These are phyloP conservation scores for Rhizopus delemar DNA, from an alignment of 371 early-diverging fungal species.

Conservation along the genomic window DNA sequence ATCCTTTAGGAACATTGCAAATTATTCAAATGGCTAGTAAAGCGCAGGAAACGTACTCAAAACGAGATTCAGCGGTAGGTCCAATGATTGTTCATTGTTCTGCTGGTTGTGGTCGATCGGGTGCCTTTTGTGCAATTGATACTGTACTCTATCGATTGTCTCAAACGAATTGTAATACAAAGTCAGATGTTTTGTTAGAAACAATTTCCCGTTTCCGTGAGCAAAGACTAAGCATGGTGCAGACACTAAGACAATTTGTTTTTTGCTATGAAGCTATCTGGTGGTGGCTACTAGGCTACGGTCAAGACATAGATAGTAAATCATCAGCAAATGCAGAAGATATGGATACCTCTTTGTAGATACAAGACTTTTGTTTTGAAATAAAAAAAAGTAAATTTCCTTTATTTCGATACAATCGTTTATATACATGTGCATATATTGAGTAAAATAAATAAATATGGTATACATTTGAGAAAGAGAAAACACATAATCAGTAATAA, in stretches of 20 bases:
- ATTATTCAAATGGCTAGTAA: slow-evolving; percentile 64
- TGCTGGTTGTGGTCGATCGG: slow-evolving; percentile 98
- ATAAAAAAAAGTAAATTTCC: not conserved
- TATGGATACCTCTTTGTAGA: slow-evolving; percentile 24
- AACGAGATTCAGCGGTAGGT: slow-evolving; percentile 30
- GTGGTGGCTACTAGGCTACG: slow-evolving; percentile 53
- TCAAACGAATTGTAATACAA: slow-evolving; percentile 9
- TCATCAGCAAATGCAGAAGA: not conserved
- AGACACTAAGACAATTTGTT: slow-evolving; percentile 84
- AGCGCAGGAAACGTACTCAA: slow-evolving; percentile 31
- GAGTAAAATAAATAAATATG: not conserved
- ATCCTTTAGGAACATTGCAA: slow-evolving; percentile 59
- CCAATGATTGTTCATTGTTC: slow-evolving; percentile 94
- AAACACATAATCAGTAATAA: not conserved
- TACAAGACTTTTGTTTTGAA: not conserved
- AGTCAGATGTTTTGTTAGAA: slow-evolving; percentile 60
- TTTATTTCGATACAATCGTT: not conserved
- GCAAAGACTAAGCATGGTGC: slow-evolving; percentile 86
- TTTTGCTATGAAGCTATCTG: slow-evolving; percentile 89
- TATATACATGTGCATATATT: slow-evolving; percentile 4
- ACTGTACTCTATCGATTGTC: slow-evolving; percentile 50
- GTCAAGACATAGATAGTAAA: slow-evolving; percentile 1
- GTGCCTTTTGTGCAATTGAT: slow-evolving; percentile 89
- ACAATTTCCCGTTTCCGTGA: slow-evolving; percentile 73
- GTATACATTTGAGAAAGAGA: not conserved